Evolutionary conservation across 83 land plant species (phyloP), one percentile per base, ranked within the genome.

Genomic region (Picea abies): DNA sequence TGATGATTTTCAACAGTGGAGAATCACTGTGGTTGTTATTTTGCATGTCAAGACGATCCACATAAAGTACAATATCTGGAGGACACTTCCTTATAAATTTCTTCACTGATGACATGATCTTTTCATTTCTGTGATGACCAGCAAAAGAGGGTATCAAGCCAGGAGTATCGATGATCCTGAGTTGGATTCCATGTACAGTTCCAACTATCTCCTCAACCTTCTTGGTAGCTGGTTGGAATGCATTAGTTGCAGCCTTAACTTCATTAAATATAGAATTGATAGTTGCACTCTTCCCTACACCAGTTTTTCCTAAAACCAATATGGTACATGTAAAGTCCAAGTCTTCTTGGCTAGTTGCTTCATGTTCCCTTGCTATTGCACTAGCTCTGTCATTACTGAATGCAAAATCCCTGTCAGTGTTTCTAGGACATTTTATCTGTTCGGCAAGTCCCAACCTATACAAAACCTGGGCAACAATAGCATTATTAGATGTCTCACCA

Each of bases 241-340:
- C 94, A 90, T 89, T 58, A 12, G 94, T 94, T n/a, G 25, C 79
- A 11, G 81, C 72, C 80, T 84, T 89, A 16, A 62, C 3, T 81
- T 92, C 88, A 84, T 84, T 81, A 81, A 93, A 90, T 7, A 93
- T 80, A 14, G 96, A 94, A 81, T 94, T 94, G 79, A 94, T 94
- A 22, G 93, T 92, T 19, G 96, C 93, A 90, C 96, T 94, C 83
- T 94, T 94, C 5, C 96, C 96, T 11, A 92, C 91, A 62, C 96
- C 95, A 35, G 93, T 90, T 84, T 87, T 88, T 1, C 96, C 96
- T 71, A 92, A 69, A n/a, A 94, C 86, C 81, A 94, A 89, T 58
- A 89, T 80, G 58, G 73, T 92, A 23, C 92, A 63, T 15, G 89
- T 83, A 80, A 89, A 94, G 60, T 90, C 90, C 64, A 85, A 76